Conservation (phyloP, 306 rosid genomes). For the Elaeagnus macrophylla region DNA sequence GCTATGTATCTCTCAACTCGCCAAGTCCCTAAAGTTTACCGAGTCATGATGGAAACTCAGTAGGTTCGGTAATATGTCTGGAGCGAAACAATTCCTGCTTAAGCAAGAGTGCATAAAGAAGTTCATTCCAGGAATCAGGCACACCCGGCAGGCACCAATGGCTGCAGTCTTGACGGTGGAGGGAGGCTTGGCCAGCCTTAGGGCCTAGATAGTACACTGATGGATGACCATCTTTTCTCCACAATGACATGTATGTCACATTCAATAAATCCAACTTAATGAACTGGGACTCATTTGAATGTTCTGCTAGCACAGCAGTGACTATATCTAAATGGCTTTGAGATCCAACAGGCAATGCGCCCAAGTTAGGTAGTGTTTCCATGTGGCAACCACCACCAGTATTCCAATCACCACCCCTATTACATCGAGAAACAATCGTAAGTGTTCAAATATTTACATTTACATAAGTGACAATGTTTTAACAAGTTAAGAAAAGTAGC, state of each 20-base stretch:
- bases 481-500: not conserved
- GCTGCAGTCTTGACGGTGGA: constrained; percentile 77
- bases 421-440: constrained; percentile 16
- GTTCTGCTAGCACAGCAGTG: constrained; percentile 38
- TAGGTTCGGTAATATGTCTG: constrained; percentile 18
- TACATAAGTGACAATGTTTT: not conserved
- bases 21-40: not conserved
- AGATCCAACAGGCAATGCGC: constrained; percentile 23
- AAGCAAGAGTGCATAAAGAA: constrained; percentile 63
- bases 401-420: constrained; percentile 86
- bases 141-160: constrained; percentile 98
- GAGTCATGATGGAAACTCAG: constrained; percentile 19
- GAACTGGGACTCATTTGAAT: constrained; percentile 23
- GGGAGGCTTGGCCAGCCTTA: constrained; percentile 34
- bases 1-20: not conserved
- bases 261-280: constrained; percentile 51
- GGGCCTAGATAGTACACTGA: constrained; percentile 58
- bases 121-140: constrained; percentile 88
- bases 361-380: constrained; percentile 64
- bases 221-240: constrained; percentile 81
- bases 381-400: constrained; percentile 79
- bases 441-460: constrained; percentile 12
- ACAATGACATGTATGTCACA: constrained; percentile 55
- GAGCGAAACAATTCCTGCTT: constrained; percentile 26
- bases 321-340: constrained; percentile 36